phyloP scores from a whole-genome alignment of 2,329 filamentous ascomycete genomes.

The Calonectria naviculata region DNA sequence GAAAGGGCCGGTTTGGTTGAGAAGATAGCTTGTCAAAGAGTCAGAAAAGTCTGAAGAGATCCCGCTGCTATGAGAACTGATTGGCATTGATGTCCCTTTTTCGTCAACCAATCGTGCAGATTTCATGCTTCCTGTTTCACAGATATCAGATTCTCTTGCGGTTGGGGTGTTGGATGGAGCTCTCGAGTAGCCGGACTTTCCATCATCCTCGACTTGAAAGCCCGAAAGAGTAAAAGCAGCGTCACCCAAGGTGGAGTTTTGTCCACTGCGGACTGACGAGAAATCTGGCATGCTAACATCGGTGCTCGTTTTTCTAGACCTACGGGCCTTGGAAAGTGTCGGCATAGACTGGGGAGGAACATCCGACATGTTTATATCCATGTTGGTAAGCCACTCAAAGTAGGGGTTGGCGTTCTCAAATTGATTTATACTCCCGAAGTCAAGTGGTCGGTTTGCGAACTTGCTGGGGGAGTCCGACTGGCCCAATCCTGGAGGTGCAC shows the following conservation, averaged over 20 bases:
- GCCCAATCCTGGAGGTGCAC: neutral
- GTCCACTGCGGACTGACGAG: constrained; percentile 23
- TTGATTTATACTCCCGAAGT: constrained; percentile 20
- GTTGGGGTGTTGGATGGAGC: constrained; percentile 58
- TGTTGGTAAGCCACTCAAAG: constrained; percentile 41
- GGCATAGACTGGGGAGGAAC: neutral
- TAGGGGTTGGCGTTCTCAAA: constrained; percentile 39
- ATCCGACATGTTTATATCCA: constrained; percentile 28
- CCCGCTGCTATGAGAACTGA: constrained; percentile 26
- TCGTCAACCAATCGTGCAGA: neutral
- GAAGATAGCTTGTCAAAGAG: constrained; percentile 58
- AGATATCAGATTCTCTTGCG: constrained; percentile 23
- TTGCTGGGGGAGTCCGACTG: neutral
- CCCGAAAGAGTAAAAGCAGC: constrained; percentile 25
- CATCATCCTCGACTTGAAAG: constrained; percentile 48
- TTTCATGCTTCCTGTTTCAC: constrained; percentile 32
- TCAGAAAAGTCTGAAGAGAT: constrained; percentile 51
- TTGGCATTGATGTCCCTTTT: constrained; percentile 30
- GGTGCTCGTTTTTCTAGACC: constrained; percentile 44
- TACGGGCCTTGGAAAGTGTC: constrained; percentile 12
- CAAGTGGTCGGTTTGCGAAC: neutral
- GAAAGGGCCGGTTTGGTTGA: constrained; percentile 58
- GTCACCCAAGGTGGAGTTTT: constrained; percentile 16
- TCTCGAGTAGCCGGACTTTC: constrained; percentile 40
- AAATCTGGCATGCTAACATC: constrained; percentile 59